A percentile compares a stretch with the other conserved stretches of the same genome.
Conservation (phyloP, 768 basidiomycete genomes). For the Daedalea quercina region DNA sequence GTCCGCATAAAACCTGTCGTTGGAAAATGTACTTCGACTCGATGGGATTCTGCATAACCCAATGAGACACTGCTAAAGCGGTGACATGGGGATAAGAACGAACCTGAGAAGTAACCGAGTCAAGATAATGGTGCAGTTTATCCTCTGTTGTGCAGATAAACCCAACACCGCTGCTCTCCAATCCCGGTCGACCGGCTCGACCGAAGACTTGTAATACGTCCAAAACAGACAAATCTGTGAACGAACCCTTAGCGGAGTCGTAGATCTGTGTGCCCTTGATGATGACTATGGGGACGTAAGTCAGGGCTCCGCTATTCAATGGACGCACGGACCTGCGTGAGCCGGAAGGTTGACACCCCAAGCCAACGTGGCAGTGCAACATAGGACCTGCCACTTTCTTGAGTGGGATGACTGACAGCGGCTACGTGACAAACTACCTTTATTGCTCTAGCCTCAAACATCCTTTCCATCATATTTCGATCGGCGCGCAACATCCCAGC, state of each 20-base stretch:
- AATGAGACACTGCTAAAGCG: background rate
- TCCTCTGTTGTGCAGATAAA: constrained; percentile 95
- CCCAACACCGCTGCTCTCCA: constrained; percentile 92
- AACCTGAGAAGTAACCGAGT: constrained; percentile 83
- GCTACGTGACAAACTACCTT: constrained; percentile 48
- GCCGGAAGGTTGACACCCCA: constrained; percentile 99
- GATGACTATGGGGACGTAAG: constrained; percentile 47
- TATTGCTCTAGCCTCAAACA: constrained; percentile 87
- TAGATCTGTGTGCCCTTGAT: constrained; percentile 99
- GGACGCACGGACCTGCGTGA: constrained; percentile 65
- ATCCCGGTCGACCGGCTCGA: constrained; percentile 82
- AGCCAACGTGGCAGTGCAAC: constrained; percentile 96
- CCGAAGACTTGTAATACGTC: constrained; percentile 98
- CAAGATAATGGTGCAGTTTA: constrained; percentile 85
- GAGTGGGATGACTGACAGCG: background rate
- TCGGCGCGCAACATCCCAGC: constrained; percentile 96
- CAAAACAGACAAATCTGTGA: constrained; percentile 87
- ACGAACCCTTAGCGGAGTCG: constrained; percentile 82
- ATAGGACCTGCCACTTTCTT: constrained; percentile 68
- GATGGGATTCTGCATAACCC: constrained; percentile 67
- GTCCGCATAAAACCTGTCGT: background rate
- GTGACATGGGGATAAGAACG: constrained; percentile 11
- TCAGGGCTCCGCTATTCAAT: background rate
- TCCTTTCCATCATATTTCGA: constrained; percentile 88
- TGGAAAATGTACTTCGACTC: constrained; percentile 73